phyloP scores from a whole-genome alignment of 164 flowering plant genomes.

The Cinnamomum micranthum region DNA sequence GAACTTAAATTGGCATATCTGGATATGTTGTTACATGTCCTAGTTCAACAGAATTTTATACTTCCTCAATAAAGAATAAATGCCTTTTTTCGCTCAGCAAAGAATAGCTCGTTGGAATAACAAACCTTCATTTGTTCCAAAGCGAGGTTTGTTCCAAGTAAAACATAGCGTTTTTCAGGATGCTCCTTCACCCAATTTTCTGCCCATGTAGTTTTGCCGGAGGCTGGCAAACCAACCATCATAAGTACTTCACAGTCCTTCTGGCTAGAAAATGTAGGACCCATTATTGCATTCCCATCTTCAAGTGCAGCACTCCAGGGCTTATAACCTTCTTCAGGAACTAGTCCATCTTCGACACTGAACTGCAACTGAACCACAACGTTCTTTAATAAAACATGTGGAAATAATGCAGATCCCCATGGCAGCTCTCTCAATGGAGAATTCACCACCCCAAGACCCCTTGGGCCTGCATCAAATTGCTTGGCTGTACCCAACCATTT shows the following conservation, averaged over 20 bases:
- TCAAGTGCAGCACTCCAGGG: conserved; percentile 53
- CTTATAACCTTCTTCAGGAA: conserved; percentile 52
- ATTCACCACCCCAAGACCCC: conserved; percentile 39
- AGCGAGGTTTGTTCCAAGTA: conserved; percentile 60
- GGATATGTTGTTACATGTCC: background rate
- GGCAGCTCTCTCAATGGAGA: conserved; percentile 20
- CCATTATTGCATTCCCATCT: conserved; percentile 44
- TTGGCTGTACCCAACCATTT: conserved; percentile 53
- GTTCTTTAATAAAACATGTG: conserved; percentile 63
- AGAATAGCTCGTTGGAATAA: background rate
- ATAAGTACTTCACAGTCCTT: conserved; percentile 53
- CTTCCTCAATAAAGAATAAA: background rate
- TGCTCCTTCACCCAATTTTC: conserved; percentile 63
- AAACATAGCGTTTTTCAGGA: conserved; percentile 55
- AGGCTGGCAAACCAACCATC: conserved; percentile 77
- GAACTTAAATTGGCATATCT: background rate
- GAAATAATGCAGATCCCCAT: conserved; percentile 53
- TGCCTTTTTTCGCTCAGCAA: too few relatives aligned
- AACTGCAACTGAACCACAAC: conserved; percentile 60
- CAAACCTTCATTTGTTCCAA: conserved; percentile 69
- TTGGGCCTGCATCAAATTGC: conserved; percentile 41
- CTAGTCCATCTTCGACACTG: conserved; percentile 48
- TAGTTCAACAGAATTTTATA: background rate
- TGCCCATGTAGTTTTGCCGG: conserved; percentile 66
- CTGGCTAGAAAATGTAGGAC: conserved; percentile 32